Evolutionary conservation across 441 rosid genomes (phyloP).

Genomic region (Syzygium malaccense): DNA sequence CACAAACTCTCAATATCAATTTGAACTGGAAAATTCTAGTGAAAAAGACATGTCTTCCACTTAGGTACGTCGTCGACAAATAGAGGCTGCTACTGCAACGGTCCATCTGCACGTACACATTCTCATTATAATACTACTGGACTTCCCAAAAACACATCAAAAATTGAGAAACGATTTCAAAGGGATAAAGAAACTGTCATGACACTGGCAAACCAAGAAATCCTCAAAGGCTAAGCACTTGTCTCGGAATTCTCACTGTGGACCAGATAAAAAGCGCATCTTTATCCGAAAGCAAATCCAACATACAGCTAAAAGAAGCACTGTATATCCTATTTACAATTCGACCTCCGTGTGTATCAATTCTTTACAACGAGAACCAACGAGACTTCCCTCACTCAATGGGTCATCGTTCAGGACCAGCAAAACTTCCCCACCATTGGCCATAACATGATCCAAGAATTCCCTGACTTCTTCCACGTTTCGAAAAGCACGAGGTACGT

Average conservation of each 20-base stretch:
- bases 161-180: not conserved
- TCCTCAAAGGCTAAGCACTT: not conserved
- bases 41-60: not conserved
- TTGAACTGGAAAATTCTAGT: not conserved
- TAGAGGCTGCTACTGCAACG: not conserved
- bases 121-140: not conserved
- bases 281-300: not conserved
- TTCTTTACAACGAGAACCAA: not conserved
- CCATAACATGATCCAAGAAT: slow-evolving; percentile 45
- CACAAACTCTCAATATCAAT: not conserved
- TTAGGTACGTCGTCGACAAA: not conserved
- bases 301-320: not conserved
- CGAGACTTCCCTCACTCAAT: slow-evolving; percentile 15
- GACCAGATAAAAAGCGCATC: not conserved
- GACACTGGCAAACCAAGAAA: not conserved
- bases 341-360: not conserved
- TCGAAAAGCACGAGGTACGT: slow-evolving; percentile 30
- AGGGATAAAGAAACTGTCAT: not conserved
- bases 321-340: not conserved
- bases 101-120: not conserved
- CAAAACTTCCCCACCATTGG: slow-evolving; percentile 60
- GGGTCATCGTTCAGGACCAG: slow-evolving; percentile 48
- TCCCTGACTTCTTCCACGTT: slow-evolving; percentile 33
- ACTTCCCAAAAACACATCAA: not conserved
- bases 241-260: not conserved